Percentiles rank a stretch among this genome's conserved stretches.
Evolutionary conservation across 768 basidiomycete genomes (phyloP).

Genomic region (Gautieria morchelliformis): DNA sequence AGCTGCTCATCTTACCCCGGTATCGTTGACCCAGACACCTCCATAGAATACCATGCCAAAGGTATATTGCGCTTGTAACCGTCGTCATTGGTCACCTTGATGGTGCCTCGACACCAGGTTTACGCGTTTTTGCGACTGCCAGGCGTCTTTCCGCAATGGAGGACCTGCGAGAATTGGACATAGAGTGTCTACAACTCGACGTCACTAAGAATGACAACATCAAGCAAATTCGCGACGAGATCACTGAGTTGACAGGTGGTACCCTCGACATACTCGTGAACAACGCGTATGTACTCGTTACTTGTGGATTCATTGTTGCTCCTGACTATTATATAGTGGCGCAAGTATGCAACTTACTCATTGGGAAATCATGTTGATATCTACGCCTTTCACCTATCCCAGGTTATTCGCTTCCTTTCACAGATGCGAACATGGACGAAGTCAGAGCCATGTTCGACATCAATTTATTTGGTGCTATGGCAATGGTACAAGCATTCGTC

Average conservation of each 20-base stretch:
- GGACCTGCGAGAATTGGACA: constrained; percentile 4
- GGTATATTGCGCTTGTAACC: neutral
- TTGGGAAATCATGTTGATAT: neutral
- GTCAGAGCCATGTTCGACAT: constrained; percentile 12
- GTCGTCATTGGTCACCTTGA: neutral
- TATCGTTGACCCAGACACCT: neutral
- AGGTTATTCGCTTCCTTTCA: constrained; percentile 10
- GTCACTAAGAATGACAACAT: constrained; percentile 11
- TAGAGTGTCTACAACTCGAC: constrained; percentile 11
- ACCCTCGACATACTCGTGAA: constrained; percentile 13
- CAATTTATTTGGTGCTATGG: constrained; percentile 14
- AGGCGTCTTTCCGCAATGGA: constrained; percentile 11
- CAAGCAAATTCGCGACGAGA: neutral
- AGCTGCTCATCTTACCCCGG: neutral
- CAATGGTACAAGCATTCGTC: constrained; percentile 13
- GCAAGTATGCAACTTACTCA: constrained; percentile 2
- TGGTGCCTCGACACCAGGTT: neutral
- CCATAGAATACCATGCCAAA: constrained; percentile 2
- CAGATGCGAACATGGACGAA: constrained; percentile 9
- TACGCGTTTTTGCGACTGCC: constrained; percentile 14
- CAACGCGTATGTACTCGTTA: constrained; percentile 11
- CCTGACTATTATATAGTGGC: neutral
- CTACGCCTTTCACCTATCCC: neutral
- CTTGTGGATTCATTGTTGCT: neutral
- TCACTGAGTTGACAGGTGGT: constrained; percentile 9